Base-by-base conservation (phyloP, 1,284 basidiomycete species). In the Naganishia cerealis region DNA sequence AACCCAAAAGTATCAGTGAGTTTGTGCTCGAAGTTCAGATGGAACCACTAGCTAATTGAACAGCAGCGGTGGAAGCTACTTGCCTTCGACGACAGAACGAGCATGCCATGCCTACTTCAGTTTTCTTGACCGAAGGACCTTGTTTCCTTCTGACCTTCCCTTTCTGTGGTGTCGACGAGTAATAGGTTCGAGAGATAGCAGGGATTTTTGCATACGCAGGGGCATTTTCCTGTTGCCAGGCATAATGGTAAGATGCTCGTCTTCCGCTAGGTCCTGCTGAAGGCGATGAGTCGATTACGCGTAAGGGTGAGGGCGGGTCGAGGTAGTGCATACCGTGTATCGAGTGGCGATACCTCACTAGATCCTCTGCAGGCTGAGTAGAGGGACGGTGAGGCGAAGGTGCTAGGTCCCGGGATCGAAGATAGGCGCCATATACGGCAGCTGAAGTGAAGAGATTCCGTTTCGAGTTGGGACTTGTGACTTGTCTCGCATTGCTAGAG, bases 71-170 rank as follows among this genome's bases (percentile, higher is more conserved):
- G 21, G 5, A 21, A 15, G 2, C 15, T 39, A 66, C 57, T 55
- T 15, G 61, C 66, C 66, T 61, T 16, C 59, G 54, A 15, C 66
- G 66, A 33, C 66, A 67, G 18, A 62, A 61, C 26, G 54, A 18
- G 33, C 66, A 67, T 9, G 66, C 66, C 66, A 67, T 67, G 36
- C 66, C 66, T 18, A 62, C 53, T 36, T 61, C 59, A 13, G 66
- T 67, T 58, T 53, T 42, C 52, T 67, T 67, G 7, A 67, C 66
- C 24, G 66, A 67, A 1, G 50, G 56, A 12, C 55, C 65, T 39
- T 57, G 65, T 16, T 66, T 57, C 55, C 48, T 56, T 50, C 65
- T 15, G 10, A 29, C 61, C 42, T 42, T 63, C 24, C 24, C 50
- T 53, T 54, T 63, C 29, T 38, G 24, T 26, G 50, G 36, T 15